Conservation (phyloP, 768 basidiomycete genomes). For the Thelephora aurantiotincta region DNA sequence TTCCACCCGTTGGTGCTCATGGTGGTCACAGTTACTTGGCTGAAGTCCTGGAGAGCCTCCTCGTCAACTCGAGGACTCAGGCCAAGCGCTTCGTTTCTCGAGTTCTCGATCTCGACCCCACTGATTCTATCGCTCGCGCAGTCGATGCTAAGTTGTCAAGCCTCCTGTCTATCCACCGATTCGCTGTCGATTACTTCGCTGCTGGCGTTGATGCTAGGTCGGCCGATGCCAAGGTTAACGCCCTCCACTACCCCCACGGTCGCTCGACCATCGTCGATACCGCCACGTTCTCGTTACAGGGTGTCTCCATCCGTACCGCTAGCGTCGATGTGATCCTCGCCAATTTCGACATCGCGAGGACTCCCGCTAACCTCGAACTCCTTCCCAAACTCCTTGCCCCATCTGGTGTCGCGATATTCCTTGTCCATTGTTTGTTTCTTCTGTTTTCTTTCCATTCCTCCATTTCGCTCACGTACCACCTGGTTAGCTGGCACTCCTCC, state of each 20-base stretch:
- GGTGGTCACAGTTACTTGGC: not conserved
- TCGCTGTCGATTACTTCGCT: constrained; percentile 9
- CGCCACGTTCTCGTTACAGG: constrained; percentile 5
- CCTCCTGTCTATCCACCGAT: constrained; percentile 8
- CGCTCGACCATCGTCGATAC: constrained; percentile 11
- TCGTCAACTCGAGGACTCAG: constrained; percentile 6
- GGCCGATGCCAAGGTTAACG: constrained; percentile 13
- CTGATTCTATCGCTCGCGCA: constrained; percentile 8
- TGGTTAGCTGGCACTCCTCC: not conserved
- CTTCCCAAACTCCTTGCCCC: constrained; percentile 14
- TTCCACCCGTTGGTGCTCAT: constrained; percentile 3
- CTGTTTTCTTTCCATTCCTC: not conserved
- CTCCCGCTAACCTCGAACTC: constrained; percentile 9
- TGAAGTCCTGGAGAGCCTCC: constrained; percentile 9
- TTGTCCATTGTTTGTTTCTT: constrained; percentile 9
- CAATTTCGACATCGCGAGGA: constrained; percentile 11
- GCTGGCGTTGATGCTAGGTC: constrained; percentile 9
- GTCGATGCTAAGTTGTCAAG: constrained; percentile 9
- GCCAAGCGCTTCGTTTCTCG: constrained; percentile 13
- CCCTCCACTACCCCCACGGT: constrained; percentile 6
- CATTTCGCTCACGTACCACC: not conserved
- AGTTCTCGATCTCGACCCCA: constrained; percentile 13
- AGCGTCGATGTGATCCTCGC: constrained; percentile 12
- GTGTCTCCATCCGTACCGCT: not conserved
- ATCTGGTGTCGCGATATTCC: constrained; percentile 12